phyloP scores from a whole-genome alignment of 495 filamentous ascomycete species.

The Lasiosphaeria hispida region DNA sequence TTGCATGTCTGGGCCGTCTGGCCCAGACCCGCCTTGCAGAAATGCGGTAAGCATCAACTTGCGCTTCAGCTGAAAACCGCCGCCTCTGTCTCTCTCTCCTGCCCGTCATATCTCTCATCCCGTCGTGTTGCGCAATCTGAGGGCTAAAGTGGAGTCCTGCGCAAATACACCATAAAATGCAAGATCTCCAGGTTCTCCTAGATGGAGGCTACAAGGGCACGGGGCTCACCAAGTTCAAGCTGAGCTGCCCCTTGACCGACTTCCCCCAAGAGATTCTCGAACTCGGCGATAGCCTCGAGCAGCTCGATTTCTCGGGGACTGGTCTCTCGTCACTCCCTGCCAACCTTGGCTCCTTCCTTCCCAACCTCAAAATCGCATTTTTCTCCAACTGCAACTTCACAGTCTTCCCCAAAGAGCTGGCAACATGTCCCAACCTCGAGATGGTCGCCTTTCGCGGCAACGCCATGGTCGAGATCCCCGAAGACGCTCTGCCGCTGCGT shows the following conservation, averaged over 20 bases:
- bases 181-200: slow-evolving; percentile 27
- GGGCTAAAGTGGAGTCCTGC: not conserved
- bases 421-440: slow-evolving; percentile 40
- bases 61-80: not conserved
- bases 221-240: slow-evolving; percentile 36
- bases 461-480: slow-evolving; percentile 40
- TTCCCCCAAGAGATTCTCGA: slow-evolving; percentile 44
- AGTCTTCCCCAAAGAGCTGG: slow-evolving; percentile 40
- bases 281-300: slow-evolving; percentile 38
- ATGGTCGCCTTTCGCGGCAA: slow-evolving; percentile 49
- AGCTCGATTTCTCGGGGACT: slow-evolving; percentile 47
- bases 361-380: slow-evolving; percentile 43
- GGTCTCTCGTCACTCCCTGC: slow-evolving; percentile 38
- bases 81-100: no score
- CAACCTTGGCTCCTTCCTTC: slow-evolving; percentile 34
- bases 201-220: slow-evolving; percentile 26
- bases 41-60: slow-evolving; percentile 3
- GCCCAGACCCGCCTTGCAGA: slow-evolving; percentile 8
- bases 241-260: slow-evolving; percentile 31
- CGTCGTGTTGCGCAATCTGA: not conserved
- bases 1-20: no score
- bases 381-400: slow-evolving; percentile 46
- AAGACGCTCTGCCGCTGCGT: slow-evolving; percentile 38
- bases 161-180: slow-evolving; percentile 16
- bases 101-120: no score